Evolutionary conservation across 2,329 filamentous ascomycete species (phyloP), one percentile per base, ranked within the genome.

Genomic region (Apiospora aurea): DNA sequence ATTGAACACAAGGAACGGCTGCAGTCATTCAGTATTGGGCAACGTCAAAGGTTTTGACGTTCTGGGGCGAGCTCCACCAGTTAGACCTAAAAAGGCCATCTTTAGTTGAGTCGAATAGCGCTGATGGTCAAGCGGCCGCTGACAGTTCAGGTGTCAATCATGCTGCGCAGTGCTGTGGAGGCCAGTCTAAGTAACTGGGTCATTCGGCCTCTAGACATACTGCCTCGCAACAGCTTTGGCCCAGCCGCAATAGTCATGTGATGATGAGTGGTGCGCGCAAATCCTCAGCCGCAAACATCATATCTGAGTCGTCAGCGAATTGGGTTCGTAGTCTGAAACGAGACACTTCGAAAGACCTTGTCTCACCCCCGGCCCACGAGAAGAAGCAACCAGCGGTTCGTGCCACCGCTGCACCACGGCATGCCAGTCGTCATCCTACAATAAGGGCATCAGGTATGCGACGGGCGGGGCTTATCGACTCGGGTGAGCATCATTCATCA

Each of bases 31-130:
- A 29, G 26, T 26, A 24, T 18, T 26, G 11, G 51, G 5, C 29
- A 29, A 57, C 26, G 24, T 29, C 51, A 10, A 34, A 26, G 18
- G 57, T n/a, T 24, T 38, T 61, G 18, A n/a, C 34, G 41, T 64
- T 64, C 57, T 64, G 34, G 57, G 34, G 57, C 24, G 29, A 64
- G 57, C 18, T 34, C 57, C 57, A 41, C 57, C 34, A n/a, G 6
- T n/a, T n/a, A 38, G 29, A 8, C 53, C 53, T 38, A 21, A 38
- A 11, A 61, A 61, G 29, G 53, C 38, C 21, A 38, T 38, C 7
- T 21, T 61, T 61, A 61, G 53, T 38, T 61, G 53, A 61, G 53
- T 61, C 53, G 16, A 18, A 34, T 21, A 61, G 53, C 53, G 53
- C 53, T 64, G 24, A 41, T 64, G 21, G 8, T 41, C 4, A 64